Base-by-base conservation (phyloP, 306 rosid genomes). In the Fagus crenata region DNA sequence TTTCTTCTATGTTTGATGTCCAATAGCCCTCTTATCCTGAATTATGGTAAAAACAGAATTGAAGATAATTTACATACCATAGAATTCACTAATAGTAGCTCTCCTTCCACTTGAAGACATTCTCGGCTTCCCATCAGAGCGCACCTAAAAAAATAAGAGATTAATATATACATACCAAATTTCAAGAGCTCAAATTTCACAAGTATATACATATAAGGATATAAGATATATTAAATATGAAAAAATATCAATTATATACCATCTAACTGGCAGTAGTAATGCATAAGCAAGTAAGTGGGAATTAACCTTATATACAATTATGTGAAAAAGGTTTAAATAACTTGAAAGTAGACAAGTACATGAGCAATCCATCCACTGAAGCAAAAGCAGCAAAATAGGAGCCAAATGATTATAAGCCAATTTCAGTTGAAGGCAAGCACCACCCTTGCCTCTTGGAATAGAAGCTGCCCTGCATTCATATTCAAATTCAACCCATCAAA, bases 401-500 rank as follows among this genome's bases (percentile, higher is more conserved):
- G 91, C 94, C 83, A 89, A 75, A 55, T 90, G 78, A 82, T 75
- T 82, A 79, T 78, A 89, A 53, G 83, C 96, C 81, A 90, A 74
- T 82, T 89, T 90, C 97, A 92, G 85, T 75, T 86, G 91, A 78
- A 90, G 85, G 85, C 49, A 84, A 54, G 81, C 59, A 74, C 82
- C 82, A 70, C 85, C 93, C 56, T 86, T 93, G 42, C 84, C 80
- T 82, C 81, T 82, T 61, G 91, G 85, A 81, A 93, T 79, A 40
- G 97, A 85, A 79, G 91, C 91, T 69, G 94, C 96, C 86, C 97
- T 93, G 89, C 84, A 84, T 42, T 76, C 56, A 81, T 49, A 79
- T 60, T 55, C 42, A 67, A 72, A 58, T 69, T 81, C 22, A 43
- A 70, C 37, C 67, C 49, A 54, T 46, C 49, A 80, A 58, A 74